Base-by-base conservation (phyloP, 176 grass and related monocot genomes). In the Neostapfia colusana region DNA sequence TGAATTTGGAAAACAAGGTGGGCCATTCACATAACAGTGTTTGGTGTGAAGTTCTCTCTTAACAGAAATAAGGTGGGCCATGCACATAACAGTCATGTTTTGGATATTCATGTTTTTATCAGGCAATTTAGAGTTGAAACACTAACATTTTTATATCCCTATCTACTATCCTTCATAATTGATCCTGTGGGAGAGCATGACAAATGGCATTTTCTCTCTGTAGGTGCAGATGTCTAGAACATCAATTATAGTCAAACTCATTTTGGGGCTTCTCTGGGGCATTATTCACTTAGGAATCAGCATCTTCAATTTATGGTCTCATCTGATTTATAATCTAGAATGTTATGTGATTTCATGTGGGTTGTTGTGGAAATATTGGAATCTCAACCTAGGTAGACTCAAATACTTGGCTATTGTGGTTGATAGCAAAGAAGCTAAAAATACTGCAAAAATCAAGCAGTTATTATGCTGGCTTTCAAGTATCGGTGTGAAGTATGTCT, bases 341-440 rank as follows among this genome's bases (percentile, higher is more conserved):
- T 92, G 72, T 72, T 90, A 66, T 71, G 65, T 92, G 56, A 90
- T 98, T 79, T 92, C 85, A 65, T 82, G 69, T 88, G 82, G 91
- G 25, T 56, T 98, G 27, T 73, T 92, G 54, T 24, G 50, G 20
- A 94, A 88, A 70, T 94, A 92, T 72, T 53, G 16, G 64, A 85
- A 90, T 80, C 76, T 98, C 61, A 67, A 84, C 10, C 74, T 92
- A 43, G 75, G 73, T 20, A 83, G 62, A 59, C 85, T 98, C 25
- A 83, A 68, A 36, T 75, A 76, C 60, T 83, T 98, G 41, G 95
- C 91, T 56, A 68, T 98, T 63, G 89, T 98, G 53, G 72, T 98
- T 70, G 95, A 94, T 76, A 98, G 91, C 74, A 88, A 81, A 85
- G 95, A 98, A 86, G 91, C 95, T 79, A 92, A 78, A 81, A 86